Base-by-base conservation (phyloP, 176 grass and related monocot species). In the Bolboschoenus planiculmis region DNA sequence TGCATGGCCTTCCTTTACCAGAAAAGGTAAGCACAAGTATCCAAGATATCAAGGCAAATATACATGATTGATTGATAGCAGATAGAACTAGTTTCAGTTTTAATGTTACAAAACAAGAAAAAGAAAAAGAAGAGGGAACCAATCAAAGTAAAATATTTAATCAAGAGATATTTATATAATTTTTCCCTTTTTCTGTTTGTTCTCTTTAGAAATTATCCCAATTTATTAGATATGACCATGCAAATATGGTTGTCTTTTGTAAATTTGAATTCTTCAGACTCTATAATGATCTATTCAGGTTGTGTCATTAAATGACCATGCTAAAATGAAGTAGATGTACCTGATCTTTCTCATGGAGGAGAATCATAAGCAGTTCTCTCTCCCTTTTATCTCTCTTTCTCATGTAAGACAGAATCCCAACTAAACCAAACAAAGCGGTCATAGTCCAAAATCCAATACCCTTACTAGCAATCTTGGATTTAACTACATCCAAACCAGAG, bases 331-430 rank as follows among this genome's bases (percentile, higher is more conserved):
- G 10, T 44, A 30, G 24, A 68, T 40, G 57, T 64, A 90, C 88
- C 88, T 90, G 88, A 80, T 90, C 88, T 82, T 90, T 90, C 80
- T 90, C 88, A 72, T 83, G 68, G 75, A 86, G n/a, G 3, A 90
- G 84, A 48, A 90, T 85, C 50, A 90, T 82, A 26, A 90, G 72
- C 23, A 90, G 74, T 66, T 90, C 84, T 51, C 85, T 80, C 72
- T 90, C 88, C 39, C 84, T 78, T 29, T 71, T 77, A 75, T 84
- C 79, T 85, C 88, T 86, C 65, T 85, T 85, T 48, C 81, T 83
- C 37, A 86, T 79, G 56, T 84, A 86, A 30, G 83, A 62, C 27
- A 90, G 46, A 67, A 83, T 66, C 33, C 84, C 84, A 77, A 89
- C 67, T 27, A 86, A 73, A 58, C 88, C 84, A 8, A 70, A 81